phyloP scores from a whole-genome alignment of 192 early-diverging fungal species.

The Linnemannia schmuckeri region DNA sequence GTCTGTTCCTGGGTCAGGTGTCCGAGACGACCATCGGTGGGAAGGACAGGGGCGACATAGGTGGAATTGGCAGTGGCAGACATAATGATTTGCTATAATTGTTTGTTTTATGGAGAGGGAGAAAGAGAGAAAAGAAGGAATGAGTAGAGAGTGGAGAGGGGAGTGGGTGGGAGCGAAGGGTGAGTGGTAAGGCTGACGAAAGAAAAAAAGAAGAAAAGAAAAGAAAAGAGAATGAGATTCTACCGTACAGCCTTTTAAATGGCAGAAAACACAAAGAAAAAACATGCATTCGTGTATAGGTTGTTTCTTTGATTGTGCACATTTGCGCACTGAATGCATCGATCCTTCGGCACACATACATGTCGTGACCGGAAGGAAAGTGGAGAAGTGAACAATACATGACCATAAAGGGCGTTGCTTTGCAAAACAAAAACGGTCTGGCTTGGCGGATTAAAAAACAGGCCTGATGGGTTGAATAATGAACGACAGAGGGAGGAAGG shows the following conservation, averaged over 20 bases:
- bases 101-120: background rate
- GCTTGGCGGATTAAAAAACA: background rate
- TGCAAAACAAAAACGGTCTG: background rate
- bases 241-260: background rate
- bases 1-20: constrained; percentile 49
- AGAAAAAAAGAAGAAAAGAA: constrained; percentile 5
- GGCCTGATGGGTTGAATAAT: background rate
- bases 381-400: background rate
- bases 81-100: background rate
- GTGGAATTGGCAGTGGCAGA: background rate
- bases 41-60: constrained; percentile 31
- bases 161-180: background rate
- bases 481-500: background rate
- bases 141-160: background rate
- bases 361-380: background rate
- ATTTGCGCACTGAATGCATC: background rate
- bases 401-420: background rate
- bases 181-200: background rate
- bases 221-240: constrained; percentile 1
- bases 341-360: background rate
- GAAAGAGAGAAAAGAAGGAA: constrained; percentile 4
- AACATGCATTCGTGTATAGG: background rate
- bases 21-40: constrained; percentile 51
- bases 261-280: background rate
- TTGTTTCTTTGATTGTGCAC: background rate